phyloP scores from a whole-genome alignment of 225 moss, liverwort and hornwort species.

The Rhytidiadelphus loreus region DNA sequence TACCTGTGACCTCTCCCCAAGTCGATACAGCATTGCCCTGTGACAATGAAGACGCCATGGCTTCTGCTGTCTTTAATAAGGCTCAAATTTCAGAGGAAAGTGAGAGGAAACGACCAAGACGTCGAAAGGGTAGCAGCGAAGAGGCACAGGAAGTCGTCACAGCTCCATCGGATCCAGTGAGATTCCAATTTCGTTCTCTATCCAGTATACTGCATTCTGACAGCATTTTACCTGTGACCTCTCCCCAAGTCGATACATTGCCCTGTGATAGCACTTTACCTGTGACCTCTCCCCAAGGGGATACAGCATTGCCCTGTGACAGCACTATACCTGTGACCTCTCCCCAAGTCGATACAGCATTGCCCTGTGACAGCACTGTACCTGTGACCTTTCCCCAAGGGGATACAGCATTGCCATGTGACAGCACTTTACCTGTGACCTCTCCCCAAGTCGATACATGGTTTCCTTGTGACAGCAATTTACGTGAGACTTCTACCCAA shows the following conservation, averaged over 20 bases:
- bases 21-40: background rate
- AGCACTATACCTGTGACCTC: background rate
- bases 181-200: background rate
- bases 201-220: background rate
- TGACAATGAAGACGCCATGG: slow-evolving; percentile 50
- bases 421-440: background rate
- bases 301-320: background rate
- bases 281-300: background rate
- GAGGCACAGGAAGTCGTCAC: slow-evolving; percentile 14
- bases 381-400: no score
- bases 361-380: no score
- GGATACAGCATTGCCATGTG: no score
- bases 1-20: background rate
- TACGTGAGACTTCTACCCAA: background rate
- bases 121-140: slow-evolving; percentile 18
- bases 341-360: no score
- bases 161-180: slow-evolving; percentile 5
- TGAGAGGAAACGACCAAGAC: slow-evolving; percentile 31
- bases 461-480: background rate
- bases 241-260: background rate
- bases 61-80: slow-evolving; percentile 26
- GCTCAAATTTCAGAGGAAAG: slow-evolving; percentile 9
- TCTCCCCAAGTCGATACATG: background rate
- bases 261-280: background rate
- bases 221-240: background rate